Base-by-base conservation (phyloP, 495 filamentous ascomycete species). In the Penicillium turbatum region DNA sequence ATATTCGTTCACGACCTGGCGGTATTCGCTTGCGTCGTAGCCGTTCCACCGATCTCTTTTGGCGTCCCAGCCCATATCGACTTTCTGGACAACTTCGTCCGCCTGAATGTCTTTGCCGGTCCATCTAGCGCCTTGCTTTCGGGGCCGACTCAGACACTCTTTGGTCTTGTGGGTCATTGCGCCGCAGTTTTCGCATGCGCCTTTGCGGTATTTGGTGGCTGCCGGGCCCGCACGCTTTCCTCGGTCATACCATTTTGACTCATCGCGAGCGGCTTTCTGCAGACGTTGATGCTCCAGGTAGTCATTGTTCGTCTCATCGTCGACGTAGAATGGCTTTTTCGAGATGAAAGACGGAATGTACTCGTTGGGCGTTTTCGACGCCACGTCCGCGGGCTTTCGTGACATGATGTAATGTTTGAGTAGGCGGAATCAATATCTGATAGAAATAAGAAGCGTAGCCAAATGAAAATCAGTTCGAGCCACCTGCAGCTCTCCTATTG, bases 341-440 rank as follows among this genome's bases (percentile, higher is more conserved):
- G 91, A 89, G 78, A 98, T 98, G 80, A 95, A 98, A 45, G 89
- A 81, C 9, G 93, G 93, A 69, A 98, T 98, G 79, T 98, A 98
- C 73, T 97, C 92, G 82, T 98, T 98, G 69, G 86, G 86, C 70
- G 90, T 86, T 62, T 91, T 90, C 13, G 72, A 67, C 60, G 74
- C 72, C 59, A 75, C 72, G 53, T 77, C 74, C 51, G 72, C 69
- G 24, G 77, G 77, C 53, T 80, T 80, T 55, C 74, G 70, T 37
- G 78, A 76, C 70, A 72, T 78, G 60, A 44, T 51, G 30, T 3
- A 32, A 16, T 16, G 29, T 8, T 35, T 19, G 8, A 19, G 34
- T 15, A n/a, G 21, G 5, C 35, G 15, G 2, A 27, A 5, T 9
- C 21, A 24, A 24, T 24, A 2, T 16, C n/a, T 4, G 24, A 13